Base-by-base conservation (phyloP, 1,139 yeast genomes). In the Saccharomyces pastorianus region DNA sequence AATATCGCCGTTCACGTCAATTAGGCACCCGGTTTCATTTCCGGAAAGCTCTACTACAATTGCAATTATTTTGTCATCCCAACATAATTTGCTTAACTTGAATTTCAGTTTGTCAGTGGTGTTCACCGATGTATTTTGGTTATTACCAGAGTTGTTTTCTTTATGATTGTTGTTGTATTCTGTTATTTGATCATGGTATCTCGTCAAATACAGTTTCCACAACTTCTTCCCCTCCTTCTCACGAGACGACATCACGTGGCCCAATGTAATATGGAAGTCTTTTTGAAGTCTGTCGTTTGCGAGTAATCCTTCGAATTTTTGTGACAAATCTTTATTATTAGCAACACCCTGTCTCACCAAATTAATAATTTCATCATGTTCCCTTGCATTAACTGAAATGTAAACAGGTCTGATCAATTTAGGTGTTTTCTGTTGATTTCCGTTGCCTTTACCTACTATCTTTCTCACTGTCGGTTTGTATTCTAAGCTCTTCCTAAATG, bases 241-340 rank as follows among this genome's bases (percentile, higher is more conserved):
- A 38, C 44, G 44, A 6, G 44, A 38, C 23, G 44, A 38, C 14
- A 67, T 63, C 0, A 66, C 59, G 66, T 93, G 98, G 0, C 83
- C 80, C 48, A 91, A 68, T 0, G 99, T 93, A 1, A 91, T 81
- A 66, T 93, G 99, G 63, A 89, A 86, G 44, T 75, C 77, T 0
- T 65, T 53, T 61, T 85, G 90, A 0, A 85, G 68, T 42, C 83
- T 71, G 2, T 71, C 61, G 0, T 56, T 59, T 4, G 23, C 23
- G 4, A 20, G 23, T 20, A 20, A 20, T 20, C 23, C 23, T 20
- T 20, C 23, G 3, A 20, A 20, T 4, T 20, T 20, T 20, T 20
- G 23, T 4, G 23, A 20, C 23, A 20, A 20, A 20, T 20, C 23
- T 20, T 20, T 20, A 20, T 20, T 4, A 20, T 20, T 20, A 4